Evolutionary conservation across 1,284 basidiomycete genomes (phyloP).

Genomic region (Stereum hirsutum): DNA sequence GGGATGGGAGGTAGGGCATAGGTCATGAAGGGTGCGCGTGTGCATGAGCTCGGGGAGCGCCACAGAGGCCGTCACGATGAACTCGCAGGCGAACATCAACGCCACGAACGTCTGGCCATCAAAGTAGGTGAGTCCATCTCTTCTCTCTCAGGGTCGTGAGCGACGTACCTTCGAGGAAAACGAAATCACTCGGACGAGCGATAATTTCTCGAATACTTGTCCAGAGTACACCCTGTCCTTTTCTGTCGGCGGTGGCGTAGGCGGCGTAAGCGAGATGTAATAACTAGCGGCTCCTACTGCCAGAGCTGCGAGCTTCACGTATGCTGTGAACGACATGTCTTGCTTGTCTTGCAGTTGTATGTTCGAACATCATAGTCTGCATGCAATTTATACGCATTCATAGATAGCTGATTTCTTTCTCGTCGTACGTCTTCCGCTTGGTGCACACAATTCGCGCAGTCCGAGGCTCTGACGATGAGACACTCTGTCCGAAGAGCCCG

Average conservation of each 20-base stretch:
- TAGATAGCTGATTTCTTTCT: too few species aligned
- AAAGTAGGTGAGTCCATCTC: not conserved
- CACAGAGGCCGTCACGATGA: slow-evolving; percentile 1
- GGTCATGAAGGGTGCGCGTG: slow-evolving; percentile 14
- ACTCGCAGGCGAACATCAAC: slow-evolving; percentile 7
- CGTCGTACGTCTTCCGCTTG: too few species aligned
- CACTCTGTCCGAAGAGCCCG: too few species aligned
- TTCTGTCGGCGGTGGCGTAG: slow-evolving; percentile 9
- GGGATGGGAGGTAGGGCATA: slow-evolving; percentile 33
- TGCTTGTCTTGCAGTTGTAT: too few species aligned
- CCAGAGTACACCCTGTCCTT: slow-evolving; percentile 7
- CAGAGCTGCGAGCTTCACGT: too few species aligned
- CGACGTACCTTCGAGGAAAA: slow-evolving; percentile 11
- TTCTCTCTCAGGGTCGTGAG: not conserved
- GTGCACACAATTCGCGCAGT: too few species aligned
- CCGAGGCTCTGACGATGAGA: too few species aligned
- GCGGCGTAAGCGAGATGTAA: slow-evolving; percentile 10
- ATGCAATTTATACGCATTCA: too few species aligned
- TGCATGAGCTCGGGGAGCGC: not conserved
- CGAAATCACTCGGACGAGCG: slow-evolving; percentile 10
- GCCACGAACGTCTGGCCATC: slow-evolving; percentile 7
- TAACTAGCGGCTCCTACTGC: too few species aligned
- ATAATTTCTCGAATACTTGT: slow-evolving; percentile 9
- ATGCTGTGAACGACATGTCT: too few species aligned
- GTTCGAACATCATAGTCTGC: too few species aligned